phyloP scores from a whole-genome alignment of 2,329 filamentous ascomycete genomes.

The Ophiostoma angusticollis region DNA sequence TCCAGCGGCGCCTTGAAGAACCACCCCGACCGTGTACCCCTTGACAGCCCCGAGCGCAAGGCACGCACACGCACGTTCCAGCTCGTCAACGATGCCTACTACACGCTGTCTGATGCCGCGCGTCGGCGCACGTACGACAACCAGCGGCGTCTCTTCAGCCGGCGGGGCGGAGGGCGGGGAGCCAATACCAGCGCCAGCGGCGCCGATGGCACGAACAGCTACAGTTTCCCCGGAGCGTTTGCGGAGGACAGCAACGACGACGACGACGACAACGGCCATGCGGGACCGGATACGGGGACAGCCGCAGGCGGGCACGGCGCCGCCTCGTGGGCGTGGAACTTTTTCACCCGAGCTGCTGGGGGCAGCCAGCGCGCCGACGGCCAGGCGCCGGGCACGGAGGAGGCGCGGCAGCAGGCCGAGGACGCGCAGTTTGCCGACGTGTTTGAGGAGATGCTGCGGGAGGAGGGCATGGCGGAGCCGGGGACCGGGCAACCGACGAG shows the following conservation, averaged over 20 bases:
- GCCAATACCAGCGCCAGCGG: slow-evolving; percentile 19
- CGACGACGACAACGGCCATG: slow-evolving; percentile 26
- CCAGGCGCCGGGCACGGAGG: slow-evolving; percentile 17
- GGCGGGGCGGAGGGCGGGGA: slow-evolving; percentile 2
- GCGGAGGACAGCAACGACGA: slow-evolving; percentile 29
- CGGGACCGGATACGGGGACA: slow-evolving; percentile 15
- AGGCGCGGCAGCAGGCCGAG: slow-evolving; percentile 42
- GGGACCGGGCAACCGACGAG: slow-evolving; percentile 46
- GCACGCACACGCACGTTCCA: slow-evolving; percentile 55
- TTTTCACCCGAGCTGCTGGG: slow-evolving; percentile 29
- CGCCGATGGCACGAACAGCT: slow-evolving; percentile 13
- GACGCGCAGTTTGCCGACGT: slow-evolving; percentile 77
- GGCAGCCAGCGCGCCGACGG: slow-evolving; percentile 24
- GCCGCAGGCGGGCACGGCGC: slow-evolving; percentile 21
- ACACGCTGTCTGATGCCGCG: slow-evolving; percentile 58
- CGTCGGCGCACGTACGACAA: slow-evolving; percentile 77
- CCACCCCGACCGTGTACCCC: slow-evolving; percentile 80
- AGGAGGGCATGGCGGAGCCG: slow-evolving; percentile 71
- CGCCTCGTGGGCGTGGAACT: slow-evolving; percentile 61
- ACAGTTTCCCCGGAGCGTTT: slow-evolving; percentile 14
- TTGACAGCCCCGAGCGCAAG: slow-evolving; percentile 69
- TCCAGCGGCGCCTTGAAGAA: slow-evolving; percentile 76
- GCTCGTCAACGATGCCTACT: slow-evolving; percentile 33
- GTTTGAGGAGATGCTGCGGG: slow-evolving; percentile 81
- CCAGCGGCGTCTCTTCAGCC: slow-evolving; percentile 41